Base-by-base conservation (phyloP, 441 rosid genomes). In the Raphanus hybrid region DNA sequence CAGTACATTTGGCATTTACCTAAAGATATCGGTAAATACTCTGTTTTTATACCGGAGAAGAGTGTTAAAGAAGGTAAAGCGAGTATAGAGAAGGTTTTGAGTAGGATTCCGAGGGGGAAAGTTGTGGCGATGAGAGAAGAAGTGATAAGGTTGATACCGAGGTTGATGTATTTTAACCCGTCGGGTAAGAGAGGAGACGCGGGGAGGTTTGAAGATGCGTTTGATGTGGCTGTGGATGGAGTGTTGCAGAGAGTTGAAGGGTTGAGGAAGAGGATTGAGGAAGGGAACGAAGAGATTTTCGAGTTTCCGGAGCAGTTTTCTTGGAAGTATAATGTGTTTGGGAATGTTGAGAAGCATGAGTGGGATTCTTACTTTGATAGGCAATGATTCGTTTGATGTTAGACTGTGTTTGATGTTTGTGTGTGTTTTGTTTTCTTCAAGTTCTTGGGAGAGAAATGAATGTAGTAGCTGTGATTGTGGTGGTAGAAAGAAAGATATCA, bases 1-100 rank as follows among this genome's bases (percentile, higher is more conserved):
- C 97, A 94, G 58, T 91, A 92, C 66, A 7, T 86, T 54, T 94
- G 97, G 97, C 96, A 94, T 76, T 78, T 94, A 3, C 99, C 99
- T 0, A 86, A 78, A 75, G 88, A 90, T 45, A 84, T 85, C 3
- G 45, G 59, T 0, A 86, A 82, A 45, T 92, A 91, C 37, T 94
- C 96, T 0, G 92, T 88, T 10, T 87, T 89, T 75, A 92, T 92
- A 73, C 86, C 92, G 1, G 91, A 16, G 26, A 73, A 77, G 3
- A 85, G 78, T 0, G 84, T 90, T 2, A 91, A 81, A 65, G 78
- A 81, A 3, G 89, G 87, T 59, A 88, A 82, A 35, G 86, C 71
- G 6, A 86, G 80, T 76, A 88, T 94, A 52, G 91, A 86, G 75
- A 87, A 78, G 27, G 74, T 68, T 34, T 67, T 94, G 68, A 81